phyloP scores from a whole-genome alignment of 2,329 filamentous ascomycete genomes.

The Neoarthrinium moseri region DNA sequence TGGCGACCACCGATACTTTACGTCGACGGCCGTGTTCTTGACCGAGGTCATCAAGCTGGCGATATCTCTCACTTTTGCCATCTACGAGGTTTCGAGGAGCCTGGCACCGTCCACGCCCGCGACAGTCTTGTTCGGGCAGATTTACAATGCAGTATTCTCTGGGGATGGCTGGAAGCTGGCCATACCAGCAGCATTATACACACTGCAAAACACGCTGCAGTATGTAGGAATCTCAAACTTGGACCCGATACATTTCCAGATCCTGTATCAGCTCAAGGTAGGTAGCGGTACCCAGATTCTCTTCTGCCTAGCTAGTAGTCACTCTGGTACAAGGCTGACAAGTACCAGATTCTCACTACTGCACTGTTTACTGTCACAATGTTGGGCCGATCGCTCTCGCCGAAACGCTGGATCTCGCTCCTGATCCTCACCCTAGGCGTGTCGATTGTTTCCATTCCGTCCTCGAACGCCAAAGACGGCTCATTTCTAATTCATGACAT shows the following conservation, averaged over 20 bases:
- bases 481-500: conserved; percentile 63
- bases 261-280: conserved; percentile 87
- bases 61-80: conserved; percentile 80
- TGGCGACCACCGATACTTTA: conserved; percentile 83
- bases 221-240: conserved; percentile 90
- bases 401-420: conserved; percentile 77
- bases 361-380: conserved; percentile 83
- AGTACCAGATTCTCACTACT: conserved; percentile 72
- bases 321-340: no score
- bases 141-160: conserved; percentile 79
- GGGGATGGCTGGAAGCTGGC: conserved; percentile 94
- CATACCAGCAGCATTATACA: conserved; percentile 85
- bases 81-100: conserved; percentile 81
- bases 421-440: conserved; percentile 79
- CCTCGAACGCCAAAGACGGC: conserved; percentile 51
- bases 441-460: conserved; percentile 79
- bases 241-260: conserved; percentile 89
- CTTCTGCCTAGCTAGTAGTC: no score
- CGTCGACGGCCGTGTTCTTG: conserved; percentile 90
- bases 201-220: conserved; percentile 88
- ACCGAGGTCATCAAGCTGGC: conserved; percentile 90
- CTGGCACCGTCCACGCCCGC: conserved; percentile 77
- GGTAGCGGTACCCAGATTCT: no score
- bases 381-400: conserved; percentile 67
- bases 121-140: conserved; percentile 75